A percentile compares a stretch with the other conserved stretches of the same genome.
phyloP scores from a whole-genome alignment of 192 early-diverging fungal genomes.

The Coemansia sp. region DNA sequence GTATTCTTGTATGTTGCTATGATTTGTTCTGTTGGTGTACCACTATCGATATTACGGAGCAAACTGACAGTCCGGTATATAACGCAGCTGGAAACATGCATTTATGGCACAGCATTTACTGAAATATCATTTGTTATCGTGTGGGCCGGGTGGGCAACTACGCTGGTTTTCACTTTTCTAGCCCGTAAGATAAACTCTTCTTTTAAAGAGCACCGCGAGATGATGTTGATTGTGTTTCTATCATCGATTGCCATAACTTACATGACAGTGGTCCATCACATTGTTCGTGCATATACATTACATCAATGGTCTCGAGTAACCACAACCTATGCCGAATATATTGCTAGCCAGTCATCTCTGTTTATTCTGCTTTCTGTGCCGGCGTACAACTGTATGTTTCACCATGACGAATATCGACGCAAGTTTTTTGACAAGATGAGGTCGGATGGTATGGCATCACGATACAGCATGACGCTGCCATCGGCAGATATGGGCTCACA shows the following conservation, averaged over 20 bases:
- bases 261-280: conserved; percentile 33
- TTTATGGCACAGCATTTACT: conserved; percentile 19
- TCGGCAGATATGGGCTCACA: background rate
- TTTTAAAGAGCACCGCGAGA: conserved; percentile 50
- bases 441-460: conserved; percentile 34
- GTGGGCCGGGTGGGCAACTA: conserved; percentile 30
- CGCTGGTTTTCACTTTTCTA: conserved; percentile 12
- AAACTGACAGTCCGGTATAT: conserved; percentile 19
- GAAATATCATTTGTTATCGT: conserved; percentile 42
- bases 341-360: conserved; percentile 25
- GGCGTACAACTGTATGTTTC: conserved; percentile 43
- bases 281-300: conserved; percentile 18
- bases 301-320: conserved; percentile 29
- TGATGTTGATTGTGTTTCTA: conserved; percentile 30
- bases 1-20: conserved; percentile 3
- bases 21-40: conserved; percentile 18
- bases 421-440: conserved; percentile 42
- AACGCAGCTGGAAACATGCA: conserved; percentile 4
- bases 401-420: conserved; percentile 18
- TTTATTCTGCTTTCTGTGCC: conserved; percentile 27
- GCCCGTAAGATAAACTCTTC: conserved; percentile 49
- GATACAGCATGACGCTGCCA: conserved; percentile 17
- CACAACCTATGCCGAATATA: conserved; percentile 19
- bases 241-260: conserved; percentile 19
- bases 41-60: conserved; percentile 20